Evolutionary conservation across 768 basidiomycete species (phyloP).

Genomic region (Xerocomellus intermedius): DNA sequence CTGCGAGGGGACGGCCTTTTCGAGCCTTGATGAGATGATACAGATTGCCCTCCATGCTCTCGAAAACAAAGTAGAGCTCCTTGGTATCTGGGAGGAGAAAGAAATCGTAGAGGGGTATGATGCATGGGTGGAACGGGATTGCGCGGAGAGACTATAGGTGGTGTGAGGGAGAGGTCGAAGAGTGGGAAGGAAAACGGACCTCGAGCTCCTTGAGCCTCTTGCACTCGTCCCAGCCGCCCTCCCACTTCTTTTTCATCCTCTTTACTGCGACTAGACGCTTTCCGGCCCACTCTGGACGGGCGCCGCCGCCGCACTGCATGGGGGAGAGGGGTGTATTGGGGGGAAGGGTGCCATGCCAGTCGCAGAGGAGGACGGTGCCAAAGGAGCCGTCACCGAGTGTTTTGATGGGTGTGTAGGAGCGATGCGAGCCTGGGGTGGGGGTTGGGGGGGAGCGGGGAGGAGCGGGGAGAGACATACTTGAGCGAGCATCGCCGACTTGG

Average conservation of each 20-base stretch:
- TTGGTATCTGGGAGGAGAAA: conserved; percentile 95
- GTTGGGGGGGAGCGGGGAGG: background rate
- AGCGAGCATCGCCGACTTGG: conserved; percentile 68
- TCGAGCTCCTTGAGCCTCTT: conserved; percentile 93
- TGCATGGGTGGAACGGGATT: conserved; percentile 93
- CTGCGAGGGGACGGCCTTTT: conserved; percentile 92
- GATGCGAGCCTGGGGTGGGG: conserved; percentile 65
- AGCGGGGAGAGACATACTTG: conserved; percentile 49
- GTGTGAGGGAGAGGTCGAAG: conserved; percentile 14
- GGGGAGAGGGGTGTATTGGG: conserved; percentile 88
- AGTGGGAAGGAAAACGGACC: conserved; percentile 47
- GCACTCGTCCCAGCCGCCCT: conserved; percentile 98
- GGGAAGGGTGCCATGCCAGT: conserved; percentile 96
- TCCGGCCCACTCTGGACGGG: conserved; percentile 89
- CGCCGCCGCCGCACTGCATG: conserved; percentile 94
- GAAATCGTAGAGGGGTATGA: conserved; percentile 98
- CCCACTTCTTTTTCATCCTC: conserved; percentile 97
- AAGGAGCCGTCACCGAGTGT: conserved; percentile 98
- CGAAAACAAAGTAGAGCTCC: conserved; percentile 99
- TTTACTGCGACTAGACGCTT: conserved; percentile 97
- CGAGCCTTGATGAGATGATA: conserved; percentile 99
- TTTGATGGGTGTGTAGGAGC: conserved; percentile 94
- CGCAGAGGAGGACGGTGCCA: conserved; percentile 97
- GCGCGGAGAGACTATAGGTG: conserved; percentile 78
- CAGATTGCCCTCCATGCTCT: conserved; percentile 99